A percentile compares a stretch with the other conserved stretches of the same genome.
These are phyloP conservation scores for Aspergillus calidoustus DNA, from an alignment of 2,329 filamentous ascomycete genomes.

Conservation along the genomic window DNA sequence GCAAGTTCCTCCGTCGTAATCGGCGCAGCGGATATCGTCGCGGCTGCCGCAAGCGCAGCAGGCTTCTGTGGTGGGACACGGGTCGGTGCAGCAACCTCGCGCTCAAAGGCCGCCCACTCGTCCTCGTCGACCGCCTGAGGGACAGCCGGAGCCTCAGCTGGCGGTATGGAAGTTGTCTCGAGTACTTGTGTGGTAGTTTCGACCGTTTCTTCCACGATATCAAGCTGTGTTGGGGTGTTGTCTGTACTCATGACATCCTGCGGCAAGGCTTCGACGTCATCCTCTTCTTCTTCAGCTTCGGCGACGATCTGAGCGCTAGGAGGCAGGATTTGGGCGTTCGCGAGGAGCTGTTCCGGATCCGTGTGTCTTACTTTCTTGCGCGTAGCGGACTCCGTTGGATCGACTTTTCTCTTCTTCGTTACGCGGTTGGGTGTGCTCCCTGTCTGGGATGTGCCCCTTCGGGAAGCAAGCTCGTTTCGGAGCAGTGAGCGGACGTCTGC, in stretches of 20 bases:
- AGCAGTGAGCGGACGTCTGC: slow-evolving; percentile 79
- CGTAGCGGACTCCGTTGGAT: slow-evolving; percentile 43
- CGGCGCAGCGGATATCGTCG: slow-evolving; percentile 71
- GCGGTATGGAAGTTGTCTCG: slow-evolving; percentile 15
- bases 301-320: slow-evolving; percentile 30
- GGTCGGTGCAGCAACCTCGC: slow-evolving; percentile 67
- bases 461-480: slow-evolving; percentile 74
- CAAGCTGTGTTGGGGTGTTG: slow-evolving; percentile 24
- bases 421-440: slow-evolving; percentile 39
- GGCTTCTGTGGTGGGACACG: slow-evolving; percentile 37
- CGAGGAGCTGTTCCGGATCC: slow-evolving; percentile 39
- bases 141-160: slow-evolving; percentile 17
- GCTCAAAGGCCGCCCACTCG: slow-evolving; percentile 87
- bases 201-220: slow-evolving; percentile 19
- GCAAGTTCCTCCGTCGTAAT: slow-evolving; percentile 68
- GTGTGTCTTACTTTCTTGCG: slow-evolving; percentile 51
- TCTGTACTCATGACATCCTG: slow-evolving; percentile 31
- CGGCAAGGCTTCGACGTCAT: slow-evolving; percentile 32
- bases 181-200: slow-evolving; percentile 12
- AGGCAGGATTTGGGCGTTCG: slow-evolving; percentile 29
- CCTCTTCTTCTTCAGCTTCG: slow-evolving; percentile 31
- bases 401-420: slow-evolving; percentile 61
- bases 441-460: slow-evolving; percentile 68
- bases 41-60: slow-evolving; percentile 46
- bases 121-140: slow-evolving; percentile 65